Conservation (phyloP, 495 filamentous ascomycete genomes). For the Neurospora sp. region DNA sequence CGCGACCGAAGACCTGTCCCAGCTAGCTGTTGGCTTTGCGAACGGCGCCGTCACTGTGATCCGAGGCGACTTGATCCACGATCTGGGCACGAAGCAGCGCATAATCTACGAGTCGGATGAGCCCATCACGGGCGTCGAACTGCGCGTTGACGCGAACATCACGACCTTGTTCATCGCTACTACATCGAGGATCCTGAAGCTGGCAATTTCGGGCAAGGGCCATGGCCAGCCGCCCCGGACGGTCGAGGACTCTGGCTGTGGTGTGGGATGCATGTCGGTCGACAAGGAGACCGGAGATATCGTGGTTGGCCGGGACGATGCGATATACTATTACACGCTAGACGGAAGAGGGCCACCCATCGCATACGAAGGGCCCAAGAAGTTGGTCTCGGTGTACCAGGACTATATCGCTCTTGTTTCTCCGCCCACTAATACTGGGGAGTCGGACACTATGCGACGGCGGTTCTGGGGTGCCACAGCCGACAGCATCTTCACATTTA, state of each 20-base stretch:
- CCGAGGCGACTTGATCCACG: constrained; percentile 88
- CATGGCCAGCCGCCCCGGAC: constrained; percentile 82
- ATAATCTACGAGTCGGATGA: constrained; percentile 96
- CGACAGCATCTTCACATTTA: constrained; percentile 75
- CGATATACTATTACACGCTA: constrained; percentile 81
- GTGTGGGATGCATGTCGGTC: constrained; percentile 83
- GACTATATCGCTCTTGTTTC: constrained; percentile 85
- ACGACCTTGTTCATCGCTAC: constrained; percentile 88
- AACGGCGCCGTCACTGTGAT: constrained; percentile 92
- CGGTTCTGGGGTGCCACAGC: constrained; percentile 55
- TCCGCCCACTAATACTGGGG: constrained; percentile 50
- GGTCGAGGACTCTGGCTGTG: constrained; percentile 82
- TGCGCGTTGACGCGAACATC: constrained; percentile 50
- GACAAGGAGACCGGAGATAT: constrained; percentile 72
- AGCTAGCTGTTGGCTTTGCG: constrained; percentile 89
- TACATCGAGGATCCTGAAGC: constrained; percentile 74
- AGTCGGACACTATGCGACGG: constrained; percentile 41
- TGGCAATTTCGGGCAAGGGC: constrained; percentile 75
- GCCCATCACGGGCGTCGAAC: constrained; percentile 82
- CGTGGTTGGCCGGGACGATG: constrained; percentile 85
- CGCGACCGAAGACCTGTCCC: constrained; percentile 73
- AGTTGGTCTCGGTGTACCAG: constrained; percentile 65
- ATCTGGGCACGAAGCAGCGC: constrained; percentile 89
- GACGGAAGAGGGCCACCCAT: constrained; percentile 79
- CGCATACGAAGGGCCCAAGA: constrained; percentile 85